Conservation (phyloP, 805 yeast genomes). For the Middelhovenomyces tepae region DNA sequence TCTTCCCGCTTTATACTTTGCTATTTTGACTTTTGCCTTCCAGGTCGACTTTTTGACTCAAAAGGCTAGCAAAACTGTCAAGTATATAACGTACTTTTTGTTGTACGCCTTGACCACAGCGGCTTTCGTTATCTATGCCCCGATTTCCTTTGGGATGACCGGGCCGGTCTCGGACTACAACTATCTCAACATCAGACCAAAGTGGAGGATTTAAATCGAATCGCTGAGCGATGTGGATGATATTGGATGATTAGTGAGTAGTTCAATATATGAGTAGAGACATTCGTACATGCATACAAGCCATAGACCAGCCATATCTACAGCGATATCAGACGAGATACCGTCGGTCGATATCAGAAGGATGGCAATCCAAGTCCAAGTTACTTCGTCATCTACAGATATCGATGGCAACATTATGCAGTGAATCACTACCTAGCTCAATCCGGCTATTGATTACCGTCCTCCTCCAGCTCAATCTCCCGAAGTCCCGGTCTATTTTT, state of each 20-base stretch:
- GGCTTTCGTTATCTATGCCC: constrained; percentile 51
- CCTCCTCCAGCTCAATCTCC: too few species aligned
- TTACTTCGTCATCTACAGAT: too few species aligned
- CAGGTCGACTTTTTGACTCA: constrained; percentile 41
- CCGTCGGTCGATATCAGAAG: background rate
- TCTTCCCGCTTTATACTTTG: constrained; percentile 91
- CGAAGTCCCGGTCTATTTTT: too few species aligned
- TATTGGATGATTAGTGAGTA: too few species aligned
- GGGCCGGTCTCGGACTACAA: constrained; percentile 41
- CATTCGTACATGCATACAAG: too few species aligned
- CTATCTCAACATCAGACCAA: constrained; percentile 43
- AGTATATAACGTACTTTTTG: constrained; percentile 32
- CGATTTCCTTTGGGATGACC: constrained; percentile 74
- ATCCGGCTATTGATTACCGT: too few species aligned
- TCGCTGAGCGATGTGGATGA: background rate
- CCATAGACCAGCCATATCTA: background rate
- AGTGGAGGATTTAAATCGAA: constrained; percentile 43
- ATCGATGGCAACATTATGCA: too few species aligned
- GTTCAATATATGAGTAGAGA: too few species aligned
- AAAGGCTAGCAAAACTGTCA: constrained; percentile 23
- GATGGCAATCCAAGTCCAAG: too few species aligned
- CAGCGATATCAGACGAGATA: background rate
- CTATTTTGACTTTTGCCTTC: constrained; percentile 67
- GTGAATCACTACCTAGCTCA: too few species aligned
- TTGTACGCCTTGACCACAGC: constrained; percentile 47